phyloP scores from a whole-genome alignment of 805 yeast genomes.

The Candida ovalis region DNA sequence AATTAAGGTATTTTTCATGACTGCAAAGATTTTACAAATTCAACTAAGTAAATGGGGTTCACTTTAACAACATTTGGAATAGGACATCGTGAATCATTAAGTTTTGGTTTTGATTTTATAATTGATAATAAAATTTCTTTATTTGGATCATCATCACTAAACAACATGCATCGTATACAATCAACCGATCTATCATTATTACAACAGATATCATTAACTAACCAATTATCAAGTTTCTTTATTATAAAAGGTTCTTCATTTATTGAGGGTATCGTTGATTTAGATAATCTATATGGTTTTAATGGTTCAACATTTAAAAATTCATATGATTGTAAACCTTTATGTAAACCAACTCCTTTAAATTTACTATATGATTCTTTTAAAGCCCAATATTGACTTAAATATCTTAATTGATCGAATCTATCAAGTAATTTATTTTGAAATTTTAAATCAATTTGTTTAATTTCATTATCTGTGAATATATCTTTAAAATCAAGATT shows the following conservation, averaged over 20 bases:
- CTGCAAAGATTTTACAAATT: conserved; percentile 3
- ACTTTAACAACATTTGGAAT: conserved; percentile 1
- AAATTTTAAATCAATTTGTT: conserved; percentile 24
- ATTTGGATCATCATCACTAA: not conserved
- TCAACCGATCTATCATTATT: not conserved
- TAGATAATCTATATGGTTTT: not conserved
- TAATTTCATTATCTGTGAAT: conserved; percentile 25
- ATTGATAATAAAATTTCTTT: conserved; percentile 2
- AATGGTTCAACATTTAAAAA: conserved; percentile 13
- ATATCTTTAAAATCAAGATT: conserved; percentile 25
- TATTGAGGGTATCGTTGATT: not conserved
- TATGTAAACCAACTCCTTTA: conserved; percentile 54
- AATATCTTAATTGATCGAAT: conserved; percentile 21
- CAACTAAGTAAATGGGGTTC: conserved; percentile 2
- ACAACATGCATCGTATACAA: not conserved
- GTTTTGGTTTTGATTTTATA: not conserved
- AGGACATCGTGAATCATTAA: not conserved
- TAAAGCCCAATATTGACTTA: conserved; percentile 71
- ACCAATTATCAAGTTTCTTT: not conserved
- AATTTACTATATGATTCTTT: conserved; percentile 74
- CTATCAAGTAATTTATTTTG: conserved; percentile 1
- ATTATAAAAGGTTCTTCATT: conserved; percentile 1
- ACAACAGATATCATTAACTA: not conserved
- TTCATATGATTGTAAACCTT: conserved; percentile 24
- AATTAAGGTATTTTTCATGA: not conserved